phyloP scores from a whole-genome alignment of 2,329 filamentous ascomycete species.

The Didymella keratinophila region DNA sequence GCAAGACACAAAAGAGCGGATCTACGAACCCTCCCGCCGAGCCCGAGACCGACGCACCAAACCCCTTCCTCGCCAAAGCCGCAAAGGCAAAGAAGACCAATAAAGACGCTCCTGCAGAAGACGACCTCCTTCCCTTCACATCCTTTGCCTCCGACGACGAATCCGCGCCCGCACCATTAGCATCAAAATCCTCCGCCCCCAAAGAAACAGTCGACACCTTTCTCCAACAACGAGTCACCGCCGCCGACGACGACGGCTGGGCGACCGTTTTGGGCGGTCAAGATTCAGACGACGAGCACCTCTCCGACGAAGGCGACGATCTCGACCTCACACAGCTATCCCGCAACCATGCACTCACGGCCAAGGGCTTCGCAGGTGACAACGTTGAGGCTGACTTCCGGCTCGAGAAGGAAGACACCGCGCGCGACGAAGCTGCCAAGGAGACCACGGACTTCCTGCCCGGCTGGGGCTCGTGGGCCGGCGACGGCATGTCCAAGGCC shows the following conservation, averaged over 20 bases:
- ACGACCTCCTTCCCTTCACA: conserved; percentile 25
- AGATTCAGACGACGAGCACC: conserved; percentile 38
- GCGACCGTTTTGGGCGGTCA: conserved; percentile 53
- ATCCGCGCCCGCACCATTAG: conserved; percentile 6
- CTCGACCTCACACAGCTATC: conserved; percentile 52
- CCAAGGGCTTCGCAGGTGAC: conserved; percentile 84
- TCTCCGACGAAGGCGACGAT: conserved; percentile 51
- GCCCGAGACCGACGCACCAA: conserved; percentile 21
- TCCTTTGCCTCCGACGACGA: conserved; percentile 18
- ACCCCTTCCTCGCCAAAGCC: conserved; percentile 47
- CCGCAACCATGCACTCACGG: conserved; percentile 72
- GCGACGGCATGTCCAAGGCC: conserved; percentile 78
- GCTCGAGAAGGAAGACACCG: conserved; percentile 76
- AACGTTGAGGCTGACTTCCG: conserved; percentile 84
- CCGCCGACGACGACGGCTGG: conserved; percentile 54
- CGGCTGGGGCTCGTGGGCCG: conserved; percentile 93
- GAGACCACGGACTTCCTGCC: conserved; percentile 84
- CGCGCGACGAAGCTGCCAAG: conserved; percentile 82
- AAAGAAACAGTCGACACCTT: conserved; percentile 36
- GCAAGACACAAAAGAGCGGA: conserved; percentile 19
- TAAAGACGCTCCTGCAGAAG: conserved; percentile 24
- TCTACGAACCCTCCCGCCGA: conserved; percentile 13
- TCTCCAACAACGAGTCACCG: conserved; percentile 43
- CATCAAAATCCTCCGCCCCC: background rate
- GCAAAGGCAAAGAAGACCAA: conserved; percentile 37